These are phyloP conservation scores for Rhizopus sp. DNA, from an alignment of 371 early-diverging fungal genomes.

Conservation along the genomic window DNA sequence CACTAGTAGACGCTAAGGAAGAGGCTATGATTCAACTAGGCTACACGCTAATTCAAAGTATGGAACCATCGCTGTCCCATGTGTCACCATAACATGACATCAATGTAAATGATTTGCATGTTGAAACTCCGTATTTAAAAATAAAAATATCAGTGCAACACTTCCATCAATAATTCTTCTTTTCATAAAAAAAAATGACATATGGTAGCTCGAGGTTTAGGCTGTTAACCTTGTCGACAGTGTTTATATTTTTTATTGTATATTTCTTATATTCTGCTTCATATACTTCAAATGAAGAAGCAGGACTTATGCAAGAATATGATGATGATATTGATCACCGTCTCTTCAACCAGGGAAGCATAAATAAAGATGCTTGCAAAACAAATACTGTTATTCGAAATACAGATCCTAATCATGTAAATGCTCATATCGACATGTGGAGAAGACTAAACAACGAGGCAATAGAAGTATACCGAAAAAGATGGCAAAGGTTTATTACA, in stretches of 20 bases:
- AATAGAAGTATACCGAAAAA: constrained; percentile 16
- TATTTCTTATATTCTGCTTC: background rate
- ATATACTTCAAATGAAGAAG: background rate
- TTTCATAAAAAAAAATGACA: background rate
- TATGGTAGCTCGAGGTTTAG: background rate
- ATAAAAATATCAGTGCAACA: background rate
- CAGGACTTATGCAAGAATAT: background rate
- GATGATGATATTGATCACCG: background rate
- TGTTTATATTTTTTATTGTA: background rate
- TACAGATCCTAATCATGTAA: constrained; percentile 42
- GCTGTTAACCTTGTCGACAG: background rate
- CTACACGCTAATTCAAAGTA: constrained; percentile 24
- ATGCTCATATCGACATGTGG: constrained; percentile 41
- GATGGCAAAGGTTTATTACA: constrained; percentile 38
- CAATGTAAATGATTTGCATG: background rate
- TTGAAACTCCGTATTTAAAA: background rate
- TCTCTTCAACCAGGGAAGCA: background rate
- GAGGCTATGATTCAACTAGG: constrained; percentile 38
- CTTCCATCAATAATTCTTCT: background rate
- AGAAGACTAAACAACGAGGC: constrained; percentile 15
- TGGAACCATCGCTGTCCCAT: background rate
- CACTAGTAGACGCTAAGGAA: constrained; percentile 21
- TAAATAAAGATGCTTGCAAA: constrained; percentile 13
- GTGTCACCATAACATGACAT: background rate
- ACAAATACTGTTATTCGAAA: constrained; percentile 30